Evolutionary conservation across 75 land plant genomes (phyloP).

Genomic region (Pinus tabuliformis): DNA sequence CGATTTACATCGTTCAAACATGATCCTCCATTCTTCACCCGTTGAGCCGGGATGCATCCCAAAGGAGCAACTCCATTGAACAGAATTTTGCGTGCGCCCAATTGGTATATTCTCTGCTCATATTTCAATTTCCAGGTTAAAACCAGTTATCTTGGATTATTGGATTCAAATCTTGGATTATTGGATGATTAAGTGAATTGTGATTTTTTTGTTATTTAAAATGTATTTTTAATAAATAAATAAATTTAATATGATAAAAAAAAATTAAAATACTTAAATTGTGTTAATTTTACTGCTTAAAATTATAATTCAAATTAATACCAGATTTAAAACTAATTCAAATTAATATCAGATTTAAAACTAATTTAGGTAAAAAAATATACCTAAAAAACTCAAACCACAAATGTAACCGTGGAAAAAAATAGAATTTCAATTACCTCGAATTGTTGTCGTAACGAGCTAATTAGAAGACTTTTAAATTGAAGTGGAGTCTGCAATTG

Average conservation of each 20-base stretch:
- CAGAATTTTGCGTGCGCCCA: conserved; percentile 72
- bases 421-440: conserved; percentile 18
- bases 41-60: conserved; percentile 88
- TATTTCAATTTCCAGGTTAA: not conserved
- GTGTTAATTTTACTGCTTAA: too few species aligned
- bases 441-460: conserved; percentile 41
- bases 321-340: too few species aligned
- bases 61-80: conserved; percentile 80
- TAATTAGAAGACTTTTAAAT: conserved; percentile 39
- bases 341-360: too few species aligned
- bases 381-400: not conserved
- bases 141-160: too few species aligned
- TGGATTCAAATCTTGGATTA: too few species aligned
- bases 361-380: too few species aligned
- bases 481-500: conserved; percentile 44
- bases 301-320: too few species aligned
- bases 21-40: conserved; percentile 47
- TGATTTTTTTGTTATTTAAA: too few species aligned
- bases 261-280: too few species aligned
- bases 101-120: conserved; percentile 42
- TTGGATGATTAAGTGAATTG: too few species aligned
- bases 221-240: too few species aligned
- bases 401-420: not conserved
- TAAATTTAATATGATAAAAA: too few species aligned
- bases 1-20: conserved; percentile 64